phyloP scores from a whole-genome alignment of 1,284 basidiomycete genomes.

The Fomitiporia mediterranea region DNA sequence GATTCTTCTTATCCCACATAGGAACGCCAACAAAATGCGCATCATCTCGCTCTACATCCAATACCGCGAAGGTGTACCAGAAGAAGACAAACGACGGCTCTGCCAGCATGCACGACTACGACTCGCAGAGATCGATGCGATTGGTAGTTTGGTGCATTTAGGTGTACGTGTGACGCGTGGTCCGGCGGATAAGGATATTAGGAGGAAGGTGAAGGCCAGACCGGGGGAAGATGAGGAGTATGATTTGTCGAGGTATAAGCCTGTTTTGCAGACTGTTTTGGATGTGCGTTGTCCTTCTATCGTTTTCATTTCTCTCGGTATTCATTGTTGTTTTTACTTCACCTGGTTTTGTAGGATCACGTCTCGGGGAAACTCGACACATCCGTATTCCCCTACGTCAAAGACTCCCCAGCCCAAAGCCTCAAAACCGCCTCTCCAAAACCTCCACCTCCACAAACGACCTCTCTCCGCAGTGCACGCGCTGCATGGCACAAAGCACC shows the following conservation, averaged over 20 bases:
- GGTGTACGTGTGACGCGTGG: conserved; percentile 80
- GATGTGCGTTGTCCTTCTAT: conserved; percentile 46
- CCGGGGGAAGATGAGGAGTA: conserved; percentile 78
- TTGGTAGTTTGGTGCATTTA: conserved; percentile 83
- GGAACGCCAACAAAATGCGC: conserved; percentile 89
- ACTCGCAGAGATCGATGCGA: conserved; percentile 88
- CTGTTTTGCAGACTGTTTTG: conserved; percentile 79
- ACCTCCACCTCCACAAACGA: conserved; percentile 43
- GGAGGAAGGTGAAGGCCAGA: conserved; percentile 80
- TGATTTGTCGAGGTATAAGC: conserved; percentile 93
- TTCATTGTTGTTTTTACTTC: conserved; percentile 22
- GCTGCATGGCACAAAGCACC: conserved; percentile 82
- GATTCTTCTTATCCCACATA: conserved; percentile 32
- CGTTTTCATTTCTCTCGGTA: background rate
- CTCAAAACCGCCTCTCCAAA: conserved; percentile 38
- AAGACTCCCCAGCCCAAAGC: conserved; percentile 68
- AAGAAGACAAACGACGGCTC: conserved; percentile 90
- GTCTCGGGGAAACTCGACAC: conserved; percentile 74
- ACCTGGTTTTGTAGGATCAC: conserved; percentile 62
- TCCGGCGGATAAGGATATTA: conserved; percentile 68
- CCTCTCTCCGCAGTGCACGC: conserved; percentile 78
- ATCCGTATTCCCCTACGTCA: conserved; percentile 84
- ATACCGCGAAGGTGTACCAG: conserved; percentile 93
- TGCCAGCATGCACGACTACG: conserved; percentile 96
- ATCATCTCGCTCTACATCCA: conserved; percentile 97